Base-by-base conservation (phyloP, 371 early-diverging fungal species). In the Mucor lusitanicus region DNA sequence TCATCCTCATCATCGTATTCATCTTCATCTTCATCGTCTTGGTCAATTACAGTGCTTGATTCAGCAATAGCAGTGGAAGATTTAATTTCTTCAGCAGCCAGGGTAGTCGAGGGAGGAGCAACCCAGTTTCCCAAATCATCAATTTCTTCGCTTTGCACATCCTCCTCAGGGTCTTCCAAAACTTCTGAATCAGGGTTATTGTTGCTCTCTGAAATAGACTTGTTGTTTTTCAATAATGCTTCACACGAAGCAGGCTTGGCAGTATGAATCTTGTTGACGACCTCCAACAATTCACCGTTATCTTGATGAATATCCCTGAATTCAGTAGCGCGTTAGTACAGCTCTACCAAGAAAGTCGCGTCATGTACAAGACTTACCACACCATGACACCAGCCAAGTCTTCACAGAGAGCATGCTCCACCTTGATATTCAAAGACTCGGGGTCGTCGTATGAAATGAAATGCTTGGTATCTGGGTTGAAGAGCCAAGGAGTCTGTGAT, bases 401-500 rank as follows among this genome's bases (percentile, higher is more conserved):
- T 6, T 78, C 79, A 53, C 69, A 70, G 28, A 83, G 61, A 42
- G 84, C 87, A 72, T 83, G 83, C 9, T 84, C 66, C n/a, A 88
- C 84, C 64, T 92, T 92, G 60, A 83, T 69, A 6, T 72, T 69
- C 9, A 90, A 46, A 6, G 89, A 90, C 17, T 71, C 59, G 25
- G 86, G 82, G 69, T 90, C 90, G 67, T 92, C 91, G 63, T 89
- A 92, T 15, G 88, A 85, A 42, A 92, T 81, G 59, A 84, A 89
- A 0, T 72, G 77, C 32, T 84, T 80, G 44, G 75, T 72, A 2
- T 77, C 63, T 5, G 84, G 73, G 48, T 88, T 87, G 79, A 87
- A 90, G 62, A 91, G 69, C 91, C 91, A 90, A n/a, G 91, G 91
- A 0, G 91, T 90, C 71, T 84, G 72, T 21, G 89, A 76, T 9